phyloP scores from a whole-genome alignment of 208 protist genomes.

The Trypanosoma rangeli region DNA sequence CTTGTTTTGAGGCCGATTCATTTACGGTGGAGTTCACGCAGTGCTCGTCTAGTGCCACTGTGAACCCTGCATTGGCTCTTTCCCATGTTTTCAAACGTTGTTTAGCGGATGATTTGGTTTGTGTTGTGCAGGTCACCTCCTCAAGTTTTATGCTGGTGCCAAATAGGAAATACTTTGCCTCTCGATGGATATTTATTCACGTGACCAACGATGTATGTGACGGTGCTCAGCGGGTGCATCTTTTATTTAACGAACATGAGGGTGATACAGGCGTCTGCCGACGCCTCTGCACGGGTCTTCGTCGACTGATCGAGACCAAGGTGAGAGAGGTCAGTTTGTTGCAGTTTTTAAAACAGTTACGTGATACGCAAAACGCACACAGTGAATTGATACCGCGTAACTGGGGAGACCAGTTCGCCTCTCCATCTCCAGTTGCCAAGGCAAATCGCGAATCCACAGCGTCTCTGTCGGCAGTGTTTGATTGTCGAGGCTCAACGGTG shows the following conservation, averaged over 20 bases:
- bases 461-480: constrained; percentile 34
- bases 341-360: constrained; percentile 82
- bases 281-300: constrained; percentile 38
- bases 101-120: constrained; percentile 76
- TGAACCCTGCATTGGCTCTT: constrained; percentile 54
- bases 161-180: constrained; percentile 39
- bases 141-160: constrained; percentile 58
- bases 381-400: constrained; percentile 67
- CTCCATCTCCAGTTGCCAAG: constrained; percentile 1
- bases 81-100: constrained; percentile 66
- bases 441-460: constrained; percentile 17
- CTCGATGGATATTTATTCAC: constrained; percentile 67
- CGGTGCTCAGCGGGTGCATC: constrained; percentile 3
- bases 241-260: constrained; percentile 48
- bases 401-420: constrained; percentile 85
- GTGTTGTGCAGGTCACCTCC: constrained; percentile 46
- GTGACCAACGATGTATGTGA: constrained; percentile 18
- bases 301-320: constrained; percentile 58
- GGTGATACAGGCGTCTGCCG: constrained; percentile 8
- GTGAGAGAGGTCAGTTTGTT: constrained; percentile 79
- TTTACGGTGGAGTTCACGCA: constrained; percentile 81
- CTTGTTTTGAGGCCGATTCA: constrained; percentile 40
- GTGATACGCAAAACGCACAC: constrained; percentile 78
- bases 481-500: constrained; percentile 59
- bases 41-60: constrained; percentile 41